These are phyloP conservation scores for Lasiosphaeris hirsuta DNA, from an alignment of 495 filamentous ascomycete genomes.

Conservation along the genomic window DNA sequence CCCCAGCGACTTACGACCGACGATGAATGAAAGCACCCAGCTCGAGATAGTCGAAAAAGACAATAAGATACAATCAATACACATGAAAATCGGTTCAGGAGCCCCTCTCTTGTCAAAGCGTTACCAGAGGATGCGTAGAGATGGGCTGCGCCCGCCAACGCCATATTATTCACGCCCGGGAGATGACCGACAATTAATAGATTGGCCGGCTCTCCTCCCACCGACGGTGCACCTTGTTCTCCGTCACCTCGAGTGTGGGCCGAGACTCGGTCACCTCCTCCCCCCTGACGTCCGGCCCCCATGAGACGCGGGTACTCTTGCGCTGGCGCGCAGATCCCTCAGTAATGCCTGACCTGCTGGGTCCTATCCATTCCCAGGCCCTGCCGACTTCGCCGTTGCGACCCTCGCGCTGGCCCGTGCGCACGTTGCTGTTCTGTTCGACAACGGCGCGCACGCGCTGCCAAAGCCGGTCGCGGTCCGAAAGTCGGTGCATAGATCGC, in stretches of 20 bases:
- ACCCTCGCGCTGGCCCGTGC: constrained; percentile 77
- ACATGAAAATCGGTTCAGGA: too few relatives aligned
- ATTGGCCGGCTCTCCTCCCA: constrained; percentile 60
- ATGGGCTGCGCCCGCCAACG: too few relatives aligned
- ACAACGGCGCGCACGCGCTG: constrained; percentile 74
- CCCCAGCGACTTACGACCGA: too few relatives aligned
- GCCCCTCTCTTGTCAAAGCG: too few relatives aligned
- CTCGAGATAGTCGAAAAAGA: too few relatives aligned
- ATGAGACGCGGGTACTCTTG: constrained; percentile 52
- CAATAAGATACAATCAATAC: too few relatives aligned
- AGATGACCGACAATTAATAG: constrained; percentile 46
- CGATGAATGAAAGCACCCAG: too few relatives aligned
- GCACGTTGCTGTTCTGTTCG: constrained; percentile 89
- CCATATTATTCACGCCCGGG: too few relatives aligned
- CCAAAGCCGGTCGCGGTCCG: constrained; percentile 76
- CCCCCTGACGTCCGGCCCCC: constrained; percentile 32
- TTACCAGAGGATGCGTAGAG: too few relatives aligned
- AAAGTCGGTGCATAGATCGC: constrained; percentile 71
- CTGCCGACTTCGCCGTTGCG: constrained; percentile 80
- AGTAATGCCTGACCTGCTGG: constrained; percentile 39
- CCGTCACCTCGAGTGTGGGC: not conserved
- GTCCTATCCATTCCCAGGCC: constrained; percentile 96
- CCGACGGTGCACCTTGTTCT: constrained; percentile 22
- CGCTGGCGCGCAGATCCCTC: constrained; percentile 42
- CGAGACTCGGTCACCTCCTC: constrained; percentile 12